Percentiles rank a stretch among this genome's conserved stretches.
Conservation (phyloP, 2,329 filamentous ascomycete species). For the Aspergillus versicolor region DNA sequence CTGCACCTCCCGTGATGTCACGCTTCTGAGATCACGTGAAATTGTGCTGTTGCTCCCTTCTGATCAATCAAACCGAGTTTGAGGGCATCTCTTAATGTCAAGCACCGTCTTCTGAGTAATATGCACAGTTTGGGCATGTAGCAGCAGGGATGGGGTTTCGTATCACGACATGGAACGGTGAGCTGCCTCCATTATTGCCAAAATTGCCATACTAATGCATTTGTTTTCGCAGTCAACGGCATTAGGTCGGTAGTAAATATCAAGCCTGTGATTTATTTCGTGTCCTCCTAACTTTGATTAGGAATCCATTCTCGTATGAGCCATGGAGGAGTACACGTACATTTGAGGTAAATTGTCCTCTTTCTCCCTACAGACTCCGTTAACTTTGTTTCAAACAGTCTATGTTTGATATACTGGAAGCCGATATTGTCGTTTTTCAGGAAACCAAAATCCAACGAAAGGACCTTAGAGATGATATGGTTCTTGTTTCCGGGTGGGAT, state of each 20-base stretch:
- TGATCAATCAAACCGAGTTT: background rate
- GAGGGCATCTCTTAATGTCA: background rate
- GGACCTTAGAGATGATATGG: conserved; percentile 92
- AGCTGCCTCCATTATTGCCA: conserved; percentile 21
- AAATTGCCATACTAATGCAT: conserved; percentile 19
- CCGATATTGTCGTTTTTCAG: conserved; percentile 93
- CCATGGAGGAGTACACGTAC: conserved; percentile 74
- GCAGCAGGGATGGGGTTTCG: conserved; percentile 64
- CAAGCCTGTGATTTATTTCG: background rate
- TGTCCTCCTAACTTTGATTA: conserved; percentile 31
- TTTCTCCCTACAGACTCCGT: background rate
- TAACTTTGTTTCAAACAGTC: conserved; percentile 49
- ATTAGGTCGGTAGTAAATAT: conserved; percentile 57
- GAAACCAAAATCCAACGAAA: conserved; percentile 96
- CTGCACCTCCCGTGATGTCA: conserved; percentile 26
- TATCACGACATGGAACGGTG: conserved; percentile 86
- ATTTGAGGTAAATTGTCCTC: conserved; percentile 56
- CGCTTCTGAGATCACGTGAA: conserved; percentile 20
- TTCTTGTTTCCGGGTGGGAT: conserved; percentile 91
- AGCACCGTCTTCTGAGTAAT: background rate
- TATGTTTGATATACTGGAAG: conserved; percentile 92
- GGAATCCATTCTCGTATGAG: conserved; percentile 80
- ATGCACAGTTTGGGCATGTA: conserved; percentile 16
- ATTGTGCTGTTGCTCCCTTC: background rate
- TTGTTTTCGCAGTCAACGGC: conserved; percentile 64